Evolutionary conservation across 1,284 basidiomycete genomes (phyloP).

Genomic region (Cryptococcus sp.): DNA sequence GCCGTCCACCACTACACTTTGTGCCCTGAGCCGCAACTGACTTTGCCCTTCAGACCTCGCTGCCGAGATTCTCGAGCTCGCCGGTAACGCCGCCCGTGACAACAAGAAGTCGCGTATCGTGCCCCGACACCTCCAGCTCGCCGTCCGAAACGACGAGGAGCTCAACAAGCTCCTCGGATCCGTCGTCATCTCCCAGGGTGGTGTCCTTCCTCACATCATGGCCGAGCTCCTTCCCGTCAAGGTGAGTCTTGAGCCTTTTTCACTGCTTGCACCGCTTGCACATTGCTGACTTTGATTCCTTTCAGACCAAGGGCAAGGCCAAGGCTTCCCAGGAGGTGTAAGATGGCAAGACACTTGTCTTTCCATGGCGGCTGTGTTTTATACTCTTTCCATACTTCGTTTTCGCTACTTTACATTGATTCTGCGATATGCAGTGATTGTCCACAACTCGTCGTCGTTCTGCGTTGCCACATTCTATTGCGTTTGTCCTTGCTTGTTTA

Average conservation of each 20-base stretch:
- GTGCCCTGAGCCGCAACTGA: conserved; percentile 11
- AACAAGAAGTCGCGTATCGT: conserved; percentile 78
- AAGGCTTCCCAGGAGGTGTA: conserved; percentile 48
- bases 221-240: conserved; percentile 67
- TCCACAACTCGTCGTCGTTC: background rate
- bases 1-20: background rate
- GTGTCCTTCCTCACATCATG: conserved; percentile 74
- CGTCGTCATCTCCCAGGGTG: conserved; percentile 86
- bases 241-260: conserved; percentile 32
- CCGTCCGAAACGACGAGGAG: conserved; percentile 85
- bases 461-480: background rate
- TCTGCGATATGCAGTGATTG: conserved; percentile 23
- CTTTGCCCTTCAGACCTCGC: conserved; percentile 56
- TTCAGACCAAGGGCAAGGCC: conserved; percentile 35
- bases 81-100: conserved; percentile 68
- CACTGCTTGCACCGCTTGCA: background rate
- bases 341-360: conserved; percentile 11
- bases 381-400: conserved; percentile 16
- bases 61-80: conserved; percentile 83
- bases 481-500: background rate
- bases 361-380: conserved; percentile 3
- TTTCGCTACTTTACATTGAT: conserved; percentile 27
- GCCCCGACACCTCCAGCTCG: conserved; percentile 83
- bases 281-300: conserved; percentile 13
- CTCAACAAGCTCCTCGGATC: conserved; percentile 58